Base-by-base conservation (phyloP, 2,329 filamentous ascomycete species). In the Mollisia scopiformis region DNA sequence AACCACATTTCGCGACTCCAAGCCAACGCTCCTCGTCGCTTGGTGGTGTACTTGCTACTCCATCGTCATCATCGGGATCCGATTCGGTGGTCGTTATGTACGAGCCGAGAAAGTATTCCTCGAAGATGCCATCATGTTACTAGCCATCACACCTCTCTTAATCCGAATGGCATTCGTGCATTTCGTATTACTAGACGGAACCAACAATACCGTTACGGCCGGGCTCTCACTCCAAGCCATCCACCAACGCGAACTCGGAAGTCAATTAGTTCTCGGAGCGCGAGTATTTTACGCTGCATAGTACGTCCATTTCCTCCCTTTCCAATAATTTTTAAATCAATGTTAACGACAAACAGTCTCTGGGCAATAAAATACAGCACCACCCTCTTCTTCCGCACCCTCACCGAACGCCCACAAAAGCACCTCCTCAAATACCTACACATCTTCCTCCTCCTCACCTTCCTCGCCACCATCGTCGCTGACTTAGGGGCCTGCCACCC, bases 1-100 rank as follows among this genome's bases (percentile, higher is more conserved):
- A 21, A 63, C 62, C 51, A 57, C 50, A 7, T 69, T 66, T 56
- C 59, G 66, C 51, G 64, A 84, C 53, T 88, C 93, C 77, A 95
- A 96, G 74, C 92, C 94, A 16, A 96, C 92, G 0, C 81, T 98
- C 37, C 83, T 98, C 64, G 92, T 96, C 68, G 93, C 90, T 75
- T 98, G 93, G 93, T 98, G 94, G 93, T 92, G 89, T 65, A 94
- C 92, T 41, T 81, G 86, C 11, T 94, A 94, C 75, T 89, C 92
- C 65, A 81, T 93, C 47, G 84, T 88, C 64, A 91, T 97, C 72
- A 97, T 99, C 67, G 75, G 93, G 43, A 79, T 93, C 51, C 87
- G 95, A 19, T 78, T 97, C 39, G 79, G 80, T 61, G 94, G 94
- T 57, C 90, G 95, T 68, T 96, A 93, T 76, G 83, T 96, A 43